These are phyloP conservation scores for Pterocarpus santalinus DNA, from an alignment of 306 rosid genomes.

Conservation along the genomic window DNA sequence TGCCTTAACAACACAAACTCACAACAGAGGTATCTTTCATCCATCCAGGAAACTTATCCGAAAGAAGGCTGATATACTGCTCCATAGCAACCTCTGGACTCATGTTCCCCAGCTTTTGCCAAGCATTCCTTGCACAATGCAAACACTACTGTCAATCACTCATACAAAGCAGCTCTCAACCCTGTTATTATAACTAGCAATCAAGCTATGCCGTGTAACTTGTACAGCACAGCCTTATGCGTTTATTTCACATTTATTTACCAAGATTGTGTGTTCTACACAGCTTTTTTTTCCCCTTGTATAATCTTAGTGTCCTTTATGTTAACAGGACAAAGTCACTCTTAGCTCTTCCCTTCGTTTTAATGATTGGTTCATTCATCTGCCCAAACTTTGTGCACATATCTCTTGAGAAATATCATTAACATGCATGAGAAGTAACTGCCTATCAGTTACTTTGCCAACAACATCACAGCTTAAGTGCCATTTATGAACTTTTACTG, in stretches of 20 bases:
- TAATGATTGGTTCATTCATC: background rate
- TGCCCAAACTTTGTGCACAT: background rate
- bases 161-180: conserved; percentile 79
- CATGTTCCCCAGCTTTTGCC: conserved; percentile 80
- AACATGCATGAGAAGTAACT: conserved; percentile 7
- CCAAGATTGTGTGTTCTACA: conserved; percentile 26
- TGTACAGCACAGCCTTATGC: conserved; percentile 46
- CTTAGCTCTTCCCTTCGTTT: conserved; percentile 13
- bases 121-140: conserved; percentile 87
- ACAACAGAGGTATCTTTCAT: conserved; percentile 55
- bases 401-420: background rate
- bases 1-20: conserved; percentile 50
- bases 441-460: background rate
- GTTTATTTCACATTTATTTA: conserved; percentile 42
- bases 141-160: conserved; percentile 78
- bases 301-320: background rate
- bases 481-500: background rate
- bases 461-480: background rate
- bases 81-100: conserved; percentile 84
- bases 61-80: conserved; percentile 65
- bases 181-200: conserved; percentile 78
- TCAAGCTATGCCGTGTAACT: conserved; percentile 72
- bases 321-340: background rate
- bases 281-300: conserved; percentile 1
- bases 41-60: conserved; percentile 72